phyloP scores from a whole-genome alignment of 2,329 filamentous ascomycete genomes.

The Trichoderma semiorbis region DNA sequence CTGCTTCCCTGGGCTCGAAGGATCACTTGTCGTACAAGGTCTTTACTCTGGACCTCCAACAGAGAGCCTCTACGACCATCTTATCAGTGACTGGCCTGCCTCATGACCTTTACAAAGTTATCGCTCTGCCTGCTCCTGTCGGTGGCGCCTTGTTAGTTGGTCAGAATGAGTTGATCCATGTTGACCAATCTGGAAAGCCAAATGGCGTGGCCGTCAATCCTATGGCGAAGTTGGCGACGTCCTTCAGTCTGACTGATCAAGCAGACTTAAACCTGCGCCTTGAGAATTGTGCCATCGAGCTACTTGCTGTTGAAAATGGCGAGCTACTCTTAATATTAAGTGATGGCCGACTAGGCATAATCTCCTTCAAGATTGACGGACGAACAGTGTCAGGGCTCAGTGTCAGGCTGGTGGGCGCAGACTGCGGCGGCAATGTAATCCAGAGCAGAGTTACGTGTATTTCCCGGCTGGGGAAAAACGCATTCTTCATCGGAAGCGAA shows the following conservation, averaged over 20 bases:
- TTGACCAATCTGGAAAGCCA: constrained; percentile 92
- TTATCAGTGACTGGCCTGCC: constrained; percentile 82
- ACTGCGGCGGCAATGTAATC: constrained; percentile 62
- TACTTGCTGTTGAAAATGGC: constrained; percentile 70
- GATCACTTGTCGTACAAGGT: constrained; percentile 90
- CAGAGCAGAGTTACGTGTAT: constrained; percentile 65
- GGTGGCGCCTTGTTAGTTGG: constrained; percentile 86
- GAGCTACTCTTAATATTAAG: constrained; percentile 81
- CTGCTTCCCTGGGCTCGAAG: constrained; percentile 75
- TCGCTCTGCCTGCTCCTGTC: constrained; percentile 79
- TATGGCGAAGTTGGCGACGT: constrained; percentile 77
- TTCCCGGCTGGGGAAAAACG: constrained; percentile 62
- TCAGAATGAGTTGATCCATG: constrained; percentile 85
- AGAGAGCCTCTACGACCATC: constrained; percentile 88
- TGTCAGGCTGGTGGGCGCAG: constrained; percentile 61
- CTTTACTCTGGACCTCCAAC: constrained; percentile 90
- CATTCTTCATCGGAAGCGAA: constrained; percentile 83
- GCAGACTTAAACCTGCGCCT: constrained; percentile 74
- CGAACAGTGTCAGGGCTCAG: constrained; percentile 83
- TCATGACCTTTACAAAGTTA: constrained; percentile 78
- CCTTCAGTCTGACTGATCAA: constrained; percentile 83
- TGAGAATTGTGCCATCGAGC: constrained; percentile 75
- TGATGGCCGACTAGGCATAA: constrained; percentile 68
- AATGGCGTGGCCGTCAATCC: constrained; percentile 91
- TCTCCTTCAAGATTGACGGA: constrained; percentile 85